Evolutionary conservation across 129 eudicot genomes (phyloP).

Genomic region (Lactuca sativa): DNA sequence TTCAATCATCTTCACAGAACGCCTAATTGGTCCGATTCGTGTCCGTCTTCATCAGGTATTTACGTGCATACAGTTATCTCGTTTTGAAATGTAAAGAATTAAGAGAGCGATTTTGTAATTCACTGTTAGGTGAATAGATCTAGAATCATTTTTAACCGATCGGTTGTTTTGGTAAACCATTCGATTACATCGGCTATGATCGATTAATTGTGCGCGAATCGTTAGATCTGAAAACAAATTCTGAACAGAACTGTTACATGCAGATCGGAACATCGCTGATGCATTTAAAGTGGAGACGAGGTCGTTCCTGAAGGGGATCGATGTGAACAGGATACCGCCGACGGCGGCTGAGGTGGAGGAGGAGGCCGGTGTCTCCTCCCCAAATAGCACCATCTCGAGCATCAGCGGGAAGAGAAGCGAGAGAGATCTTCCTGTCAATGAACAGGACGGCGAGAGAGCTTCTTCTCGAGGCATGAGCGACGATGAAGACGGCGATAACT

Average conservation of each 20-base stretch:
- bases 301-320: conserved; percentile 85
- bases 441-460: conserved; percentile 58
- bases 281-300: conserved; percentile 56
- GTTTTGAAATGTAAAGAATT: neutral
- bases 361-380: conserved; percentile 83
- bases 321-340: conserved; percentile 74
- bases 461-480: conserved; percentile 74
- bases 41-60: conserved; percentile 43
- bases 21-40: conserved; percentile 43
- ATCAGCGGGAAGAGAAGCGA: conserved; percentile 86
- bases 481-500: conserved; percentile 83
- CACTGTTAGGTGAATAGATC: conserved; percentile 13
- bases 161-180: neutral
- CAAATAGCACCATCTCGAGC: conserved; percentile 91
- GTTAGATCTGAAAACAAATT: conserved; percentile 8
- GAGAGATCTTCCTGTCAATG: conserved; percentile 47
- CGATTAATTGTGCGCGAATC: neutral
- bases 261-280: conserved; percentile 63
- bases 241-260: conserved; percentile 18
- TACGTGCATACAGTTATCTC: neutral
- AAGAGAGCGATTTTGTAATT: neutral
- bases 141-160: neutral
- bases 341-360: conserved; percentile 61
- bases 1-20: conserved; percentile 35
- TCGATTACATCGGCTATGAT: neutral